Conservation (phyloP, 768 basidiomycete species). For the Suillus lakei region DNA sequence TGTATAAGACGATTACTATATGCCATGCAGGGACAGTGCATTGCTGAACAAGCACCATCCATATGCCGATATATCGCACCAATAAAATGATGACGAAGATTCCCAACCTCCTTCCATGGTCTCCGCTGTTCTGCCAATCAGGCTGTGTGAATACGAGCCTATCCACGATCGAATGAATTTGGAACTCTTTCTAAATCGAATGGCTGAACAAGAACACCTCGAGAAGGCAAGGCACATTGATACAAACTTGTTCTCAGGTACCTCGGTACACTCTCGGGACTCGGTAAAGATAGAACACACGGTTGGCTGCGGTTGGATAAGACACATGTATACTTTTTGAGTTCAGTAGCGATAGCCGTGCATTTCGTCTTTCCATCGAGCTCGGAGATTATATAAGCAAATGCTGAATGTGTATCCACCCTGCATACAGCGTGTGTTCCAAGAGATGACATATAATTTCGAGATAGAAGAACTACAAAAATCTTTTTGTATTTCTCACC, state of each 20-base stretch:
- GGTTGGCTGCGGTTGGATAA: not conserved
- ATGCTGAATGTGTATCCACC: constrained; percentile 17
- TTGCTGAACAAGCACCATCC: not conserved
- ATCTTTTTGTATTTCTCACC: constrained; percentile 6
- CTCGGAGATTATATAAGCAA: constrained; percentile 38
- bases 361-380: constrained; percentile 17
- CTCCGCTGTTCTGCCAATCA: no score
- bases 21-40: not conserved
- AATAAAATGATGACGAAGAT: no score
- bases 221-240: not conserved
- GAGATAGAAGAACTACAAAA: constrained; percentile 13
- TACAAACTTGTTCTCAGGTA: not conserved
- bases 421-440: not conserved
- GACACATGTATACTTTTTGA: constrained; percentile 3
- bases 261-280: not conserved
- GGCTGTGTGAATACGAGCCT: no score
- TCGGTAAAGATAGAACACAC: not conserved
- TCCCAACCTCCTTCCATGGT: no score
- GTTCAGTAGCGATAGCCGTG: not conserved
- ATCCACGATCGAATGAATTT: no score
- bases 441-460: constrained; percentile 19
- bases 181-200: no score
- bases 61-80: not conserved
- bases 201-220: not conserved
- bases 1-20: not conserved